These are phyloP conservation scores for Ocimum tenuiflorum DNA, from an alignment of 257 asterid genomes.

Conservation along the genomic window DNA sequence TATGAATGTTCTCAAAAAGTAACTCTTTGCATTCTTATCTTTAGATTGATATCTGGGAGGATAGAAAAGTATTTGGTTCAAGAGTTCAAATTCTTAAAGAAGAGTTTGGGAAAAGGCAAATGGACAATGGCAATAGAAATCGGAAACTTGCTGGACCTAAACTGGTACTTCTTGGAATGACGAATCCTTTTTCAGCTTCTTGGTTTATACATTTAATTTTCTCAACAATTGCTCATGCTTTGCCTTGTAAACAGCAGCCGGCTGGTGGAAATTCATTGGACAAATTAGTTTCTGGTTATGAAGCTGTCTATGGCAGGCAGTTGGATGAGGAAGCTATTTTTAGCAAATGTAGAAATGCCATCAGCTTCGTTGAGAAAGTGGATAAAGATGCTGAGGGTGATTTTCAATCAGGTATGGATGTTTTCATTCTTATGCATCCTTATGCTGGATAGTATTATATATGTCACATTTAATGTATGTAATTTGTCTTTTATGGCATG, in stretches of 20 bases:
- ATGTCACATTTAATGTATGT: too few species aligned
- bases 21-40: slow-evolving; percentile 6
- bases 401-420: slow-evolving; percentile 44
- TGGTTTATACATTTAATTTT: slow-evolving; percentile 1
- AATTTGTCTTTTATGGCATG: too few species aligned
- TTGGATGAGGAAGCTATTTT: slow-evolving; percentile 64
- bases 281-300: slow-evolving; percentile 66
- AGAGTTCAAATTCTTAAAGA: slow-evolving; percentile 87
- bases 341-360: slow-evolving; percentile 57
- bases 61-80: slow-evolving; percentile 95
- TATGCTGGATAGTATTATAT: too few species aligned
- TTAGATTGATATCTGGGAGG: slow-evolving; percentile 92
- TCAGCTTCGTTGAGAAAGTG: slow-evolving; percentile 59
- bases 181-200: neutral
- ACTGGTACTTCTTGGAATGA: slow-evolving; percentile 37
- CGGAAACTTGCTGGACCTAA: slow-evolving; percentile 45
- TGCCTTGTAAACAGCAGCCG: slow-evolving; percentile 39
- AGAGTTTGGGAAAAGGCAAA: slow-evolving; percentile 59
- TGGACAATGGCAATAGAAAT: slow-evolving; percentile 43
- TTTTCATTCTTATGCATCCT: slow-evolving; percentile 9
- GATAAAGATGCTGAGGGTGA: slow-evolving; percentile 57
- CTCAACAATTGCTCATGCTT: slow-evolving; percentile 7
- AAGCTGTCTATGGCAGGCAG: slow-evolving; percentile 58
- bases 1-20: too few species aligned
- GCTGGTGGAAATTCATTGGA: slow-evolving; percentile 57